Conservation (phyloP, 208 protist species). For the Crithidia brevicula region DNA sequence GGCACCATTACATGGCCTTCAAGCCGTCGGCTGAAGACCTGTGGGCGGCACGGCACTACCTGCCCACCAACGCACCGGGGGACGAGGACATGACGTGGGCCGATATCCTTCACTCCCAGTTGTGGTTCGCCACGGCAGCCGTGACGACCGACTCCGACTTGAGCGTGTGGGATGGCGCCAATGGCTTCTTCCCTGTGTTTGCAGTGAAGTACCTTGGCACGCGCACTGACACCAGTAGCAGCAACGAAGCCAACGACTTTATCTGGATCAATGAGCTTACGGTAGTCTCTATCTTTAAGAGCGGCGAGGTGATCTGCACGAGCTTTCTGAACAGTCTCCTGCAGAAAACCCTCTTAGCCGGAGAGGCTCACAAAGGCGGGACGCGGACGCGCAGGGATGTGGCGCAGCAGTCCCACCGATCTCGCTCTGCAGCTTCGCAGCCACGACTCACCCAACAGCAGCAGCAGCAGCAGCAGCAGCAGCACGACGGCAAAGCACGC, state of each 20-base stretch:
- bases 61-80: neutral
- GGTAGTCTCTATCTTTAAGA: constrained; percentile 71
- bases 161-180: constrained; percentile 77
- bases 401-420: neutral
- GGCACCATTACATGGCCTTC: constrained; percentile 38
- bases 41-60: constrained; percentile 4
- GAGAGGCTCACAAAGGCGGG: neutral
- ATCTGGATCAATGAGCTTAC: constrained; percentile 82
- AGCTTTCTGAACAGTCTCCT: constrained; percentile 54
- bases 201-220: constrained; percentile 36
- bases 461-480: constrained; percentile 26
- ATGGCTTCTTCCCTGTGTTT: constrained; percentile 69
- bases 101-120: constrained; percentile 61
- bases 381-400: neutral
- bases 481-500: constrained; percentile 2
- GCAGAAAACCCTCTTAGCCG: constrained; percentile 26
- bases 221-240: constrained; percentile 16
- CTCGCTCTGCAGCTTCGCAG: constrained; percentile 7
- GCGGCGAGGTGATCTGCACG: constrained; percentile 65
- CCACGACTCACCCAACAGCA: neutral
- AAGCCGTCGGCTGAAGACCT: constrained; percentile 32
- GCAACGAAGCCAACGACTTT: constrained; percentile 64
- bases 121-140: constrained; percentile 80
- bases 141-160: constrained; percentile 65
- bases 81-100: constrained; percentile 19